phyloP scores from a whole-genome alignment of 148 eudicot genomes.

The Agrostemma githago region DNA sequence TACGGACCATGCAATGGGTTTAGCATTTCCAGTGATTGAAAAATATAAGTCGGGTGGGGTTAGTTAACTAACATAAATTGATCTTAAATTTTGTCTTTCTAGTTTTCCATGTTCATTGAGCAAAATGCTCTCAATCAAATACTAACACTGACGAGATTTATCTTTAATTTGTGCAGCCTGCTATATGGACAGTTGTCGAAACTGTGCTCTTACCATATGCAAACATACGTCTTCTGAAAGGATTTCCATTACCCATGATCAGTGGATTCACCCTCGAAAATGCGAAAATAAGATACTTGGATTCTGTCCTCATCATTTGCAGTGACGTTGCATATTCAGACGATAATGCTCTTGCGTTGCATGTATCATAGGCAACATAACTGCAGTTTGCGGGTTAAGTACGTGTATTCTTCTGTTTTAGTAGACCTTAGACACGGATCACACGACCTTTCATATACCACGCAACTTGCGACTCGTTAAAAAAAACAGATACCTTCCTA shows the following conservation, averaged over 20 bases:
- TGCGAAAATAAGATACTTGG: conserved; percentile 44
- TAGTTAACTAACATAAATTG: no score
- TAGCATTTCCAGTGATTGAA: not conserved
- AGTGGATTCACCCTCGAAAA: conserved; percentile 59
- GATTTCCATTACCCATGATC: conserved; percentile 68
- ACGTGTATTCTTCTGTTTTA: not conserved
- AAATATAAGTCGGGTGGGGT: no score
- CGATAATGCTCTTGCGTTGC: conserved; percentile 6
- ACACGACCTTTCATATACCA: not conserved
- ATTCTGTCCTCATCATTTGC: conserved; percentile 47
- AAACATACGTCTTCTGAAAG: conserved; percentile 52
- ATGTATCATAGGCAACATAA: conserved; percentile 1
- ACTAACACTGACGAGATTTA: not conserved
- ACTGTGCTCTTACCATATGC: conserved; percentile 64
- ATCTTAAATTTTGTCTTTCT: not conserved
- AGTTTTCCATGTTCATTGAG: not conserved
- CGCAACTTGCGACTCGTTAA: not conserved
- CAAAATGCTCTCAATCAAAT: not conserved
- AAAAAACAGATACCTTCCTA: not conserved
- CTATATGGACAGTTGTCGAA: conserved; percentile 60
- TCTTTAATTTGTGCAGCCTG: conserved; percentile 51
- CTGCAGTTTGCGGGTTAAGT: conserved; percentile 2
- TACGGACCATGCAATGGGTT: not conserved
- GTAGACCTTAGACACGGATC: not conserved
- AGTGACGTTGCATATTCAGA: conserved; percentile 42